phyloP scores from a whole-genome alignment of 305 asterid genomes.

The Coffea humblotiana region DNA sequence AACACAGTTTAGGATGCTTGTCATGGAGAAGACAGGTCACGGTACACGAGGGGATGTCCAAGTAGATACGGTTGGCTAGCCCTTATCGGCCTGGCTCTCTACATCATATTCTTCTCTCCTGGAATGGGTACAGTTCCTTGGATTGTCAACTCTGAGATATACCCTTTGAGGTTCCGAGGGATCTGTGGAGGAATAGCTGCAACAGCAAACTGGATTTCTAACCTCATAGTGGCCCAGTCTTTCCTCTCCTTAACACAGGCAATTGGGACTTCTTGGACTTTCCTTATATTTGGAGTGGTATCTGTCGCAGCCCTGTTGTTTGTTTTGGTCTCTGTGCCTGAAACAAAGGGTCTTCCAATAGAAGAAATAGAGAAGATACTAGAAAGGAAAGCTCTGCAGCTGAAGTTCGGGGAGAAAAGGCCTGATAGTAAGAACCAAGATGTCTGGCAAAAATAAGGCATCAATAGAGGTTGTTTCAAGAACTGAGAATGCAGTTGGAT shows the following conservation, averaged over 20 bases:
- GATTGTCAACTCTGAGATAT: constrained; percentile 84
- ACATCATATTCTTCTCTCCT: constrained; percentile 67
- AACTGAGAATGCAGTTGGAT: no score
- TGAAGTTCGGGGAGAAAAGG: background rate
- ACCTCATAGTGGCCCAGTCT: constrained; percentile 70
- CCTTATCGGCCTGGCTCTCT: constrained; percentile 54
- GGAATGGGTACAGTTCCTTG: constrained; percentile 88
- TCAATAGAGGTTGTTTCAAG: no score
- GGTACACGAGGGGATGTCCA: constrained; percentile 81
- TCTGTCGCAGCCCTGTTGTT: constrained; percentile 51
- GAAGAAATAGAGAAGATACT: constrained; percentile 59
- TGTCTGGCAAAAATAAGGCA: no score
- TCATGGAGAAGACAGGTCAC: constrained; percentile 38
- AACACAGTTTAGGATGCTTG: constrained; percentile 36
- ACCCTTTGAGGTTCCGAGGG: constrained; percentile 68
- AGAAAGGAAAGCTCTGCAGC: no score
- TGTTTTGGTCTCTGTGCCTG: constrained; percentile 63
- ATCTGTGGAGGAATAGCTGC: constrained; percentile 90
- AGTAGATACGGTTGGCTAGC: constrained; percentile 46
- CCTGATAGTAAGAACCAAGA: no score
- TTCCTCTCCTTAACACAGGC: constrained; percentile 70
- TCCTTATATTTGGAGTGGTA: constrained; percentile 72
- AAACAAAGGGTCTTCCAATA: constrained; percentile 73
- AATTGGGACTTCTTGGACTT: constrained; percentile 62
- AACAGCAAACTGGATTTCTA: constrained; percentile 75